A percentile compares a stretch with the other conserved stretches of the same genome.
Evolutionary conservation across 305 asterid species (phyloP).

Genomic region (Solanum hybrid): DNA sequence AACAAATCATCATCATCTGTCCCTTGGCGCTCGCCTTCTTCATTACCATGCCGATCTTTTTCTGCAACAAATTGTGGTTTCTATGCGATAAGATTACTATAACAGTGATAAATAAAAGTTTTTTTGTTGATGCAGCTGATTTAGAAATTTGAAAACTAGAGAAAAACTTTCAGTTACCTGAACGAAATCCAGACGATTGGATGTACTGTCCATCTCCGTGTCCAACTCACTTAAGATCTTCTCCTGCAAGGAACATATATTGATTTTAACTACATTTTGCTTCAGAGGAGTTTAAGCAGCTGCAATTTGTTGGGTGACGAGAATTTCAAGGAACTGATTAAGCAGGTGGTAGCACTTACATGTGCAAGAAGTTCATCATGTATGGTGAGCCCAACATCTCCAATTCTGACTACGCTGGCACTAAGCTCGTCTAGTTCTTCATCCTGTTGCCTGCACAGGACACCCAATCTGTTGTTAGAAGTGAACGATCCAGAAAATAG

Average conservation of each 20-base stretch:
- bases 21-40: constrained; percentile 93
- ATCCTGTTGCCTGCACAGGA: constrained; percentile 75
- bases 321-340: background rate
- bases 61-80: constrained; percentile 34
- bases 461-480: background rate
- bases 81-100: background rate
- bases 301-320: background rate
- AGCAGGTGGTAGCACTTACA: constrained; percentile 20
- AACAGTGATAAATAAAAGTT: background rate
- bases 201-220: constrained; percentile 84
- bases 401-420: constrained; percentile 81
- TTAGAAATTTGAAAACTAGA: background rate
- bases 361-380: constrained; percentile 93
- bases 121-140: background rate
- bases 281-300: background rate
- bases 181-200: constrained; percentile 94
- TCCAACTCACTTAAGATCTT: constrained; percentile 73
- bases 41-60: constrained; percentile 84
- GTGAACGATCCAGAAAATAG: background rate
- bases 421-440: constrained; percentile 91
- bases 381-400: constrained; percentile 91
- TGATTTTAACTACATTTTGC: background rate
- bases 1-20: constrained; percentile 48
- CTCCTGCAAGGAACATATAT: constrained; percentile 38
- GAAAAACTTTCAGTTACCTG: constrained; percentile 41